Base-by-base conservation (phyloP, 202 grass and related monocot genomes). In the Dendrocalamus latiflorus region DNA sequence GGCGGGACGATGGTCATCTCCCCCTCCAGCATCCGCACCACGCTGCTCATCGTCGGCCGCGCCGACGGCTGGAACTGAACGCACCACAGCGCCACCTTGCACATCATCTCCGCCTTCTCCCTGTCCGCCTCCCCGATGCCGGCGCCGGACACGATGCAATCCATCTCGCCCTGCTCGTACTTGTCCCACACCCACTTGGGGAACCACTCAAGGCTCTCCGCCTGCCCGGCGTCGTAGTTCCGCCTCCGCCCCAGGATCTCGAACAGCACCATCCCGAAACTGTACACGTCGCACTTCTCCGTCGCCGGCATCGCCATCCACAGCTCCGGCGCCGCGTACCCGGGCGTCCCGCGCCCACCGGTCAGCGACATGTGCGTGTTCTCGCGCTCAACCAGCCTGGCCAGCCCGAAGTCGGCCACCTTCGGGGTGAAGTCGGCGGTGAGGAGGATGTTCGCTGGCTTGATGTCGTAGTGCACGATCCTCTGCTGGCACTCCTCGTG, bases 381-480 rank as follows among this genome's bases (percentile, higher is more conserved):
- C 33, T 70, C 79, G 1, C 88, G 85, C 65, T 93, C 80, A 4
- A 65, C 69, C 8, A 90, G 68, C 85, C 78, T 73, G 0, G 94
- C 89, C 21, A 97, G 72, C 28, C 94, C 94, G 33, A 94, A 97
- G 71, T 94, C 91, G 1, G 91, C 87, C 17, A 97, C 94, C 78
- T 94, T 97, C 6, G 95, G 95, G 7, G 72, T 71, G 63, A 90
- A 93, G 20, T 94, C 78, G 17, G 39, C 15, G 1, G 76, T 84
- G 26, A 97, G 82, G 0, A 97, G 95, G 21, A 94, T 79, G 43
- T 97, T 97, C 0, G 74, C 72, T 9, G 95, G 95, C 70, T 97
- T 97, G 77, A 97, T 97, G 67, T 97, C 95, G 41, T 97, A 97
- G 78, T 97, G 95, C 43, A 97, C 79, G 57, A 97, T 94, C 87